phyloP scores from a whole-genome alignment of 1,284 basidiomycete genomes.

The Trametes polyzona region DNA sequence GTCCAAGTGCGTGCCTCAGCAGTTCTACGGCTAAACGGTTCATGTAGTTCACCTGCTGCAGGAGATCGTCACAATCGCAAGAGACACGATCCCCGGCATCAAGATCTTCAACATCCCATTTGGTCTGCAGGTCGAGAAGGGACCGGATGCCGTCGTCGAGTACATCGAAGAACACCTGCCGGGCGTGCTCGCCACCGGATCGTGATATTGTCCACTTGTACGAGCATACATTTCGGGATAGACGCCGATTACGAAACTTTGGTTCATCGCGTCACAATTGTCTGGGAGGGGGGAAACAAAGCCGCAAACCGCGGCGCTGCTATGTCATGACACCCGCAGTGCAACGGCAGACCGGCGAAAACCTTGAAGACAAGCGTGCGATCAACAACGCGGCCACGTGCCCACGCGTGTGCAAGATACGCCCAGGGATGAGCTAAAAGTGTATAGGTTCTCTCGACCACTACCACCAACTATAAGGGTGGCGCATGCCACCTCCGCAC shows the following conservation, averaged over 20 bases:
- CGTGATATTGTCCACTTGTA: background rate
- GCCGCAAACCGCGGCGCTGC: background rate
- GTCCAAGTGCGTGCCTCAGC: slow-evolving; percentile 14
- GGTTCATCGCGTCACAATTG: background rate
- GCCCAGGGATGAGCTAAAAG: background rate
- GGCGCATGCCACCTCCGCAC: background rate
- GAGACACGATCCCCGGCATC: slow-evolving; percentile 22
- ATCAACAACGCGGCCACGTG: background rate
- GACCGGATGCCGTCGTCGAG: slow-evolving; percentile 30
- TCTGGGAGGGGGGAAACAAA: background rate
- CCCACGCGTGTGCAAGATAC: background rate
- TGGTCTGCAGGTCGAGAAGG: slow-evolving; percentile 28
- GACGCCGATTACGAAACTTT: too few relatives aligned
- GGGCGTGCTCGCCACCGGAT: background rate
- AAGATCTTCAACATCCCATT: slow-evolving; percentile 29
- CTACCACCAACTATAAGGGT: slow-evolving; percentile 1
- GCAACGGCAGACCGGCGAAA: too few relatives aligned
- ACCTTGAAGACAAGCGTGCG: too few relatives aligned
- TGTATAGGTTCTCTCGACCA: background rate
- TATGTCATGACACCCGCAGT: background rate
- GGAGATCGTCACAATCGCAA: slow-evolving; percentile 28
- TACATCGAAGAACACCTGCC: slow-evolving; percentile 30
- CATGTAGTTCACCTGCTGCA: background rate
- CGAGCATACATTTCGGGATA: background rate
- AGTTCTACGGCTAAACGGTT: background rate